These are phyloP conservation scores for Termitomyces sp. DNA, from an alignment of 768 basidiomycete species.

Conservation along the genomic window DNA sequence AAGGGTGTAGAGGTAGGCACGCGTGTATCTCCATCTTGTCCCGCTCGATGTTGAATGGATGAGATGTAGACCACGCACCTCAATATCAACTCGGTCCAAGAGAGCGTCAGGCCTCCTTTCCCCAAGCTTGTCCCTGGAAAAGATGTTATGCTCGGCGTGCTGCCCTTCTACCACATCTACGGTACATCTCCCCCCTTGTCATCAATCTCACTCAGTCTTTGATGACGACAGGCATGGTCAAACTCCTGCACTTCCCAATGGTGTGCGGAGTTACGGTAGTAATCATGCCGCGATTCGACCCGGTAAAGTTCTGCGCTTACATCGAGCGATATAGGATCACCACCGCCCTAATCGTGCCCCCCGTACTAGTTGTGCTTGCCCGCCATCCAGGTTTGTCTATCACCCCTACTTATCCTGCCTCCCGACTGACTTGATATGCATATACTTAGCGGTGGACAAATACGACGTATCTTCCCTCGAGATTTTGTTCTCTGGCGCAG, in stretches of 20 bases:
- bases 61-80: constrained; percentile 53
- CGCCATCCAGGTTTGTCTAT: constrained; percentile 58
- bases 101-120: constrained; percentile 45
- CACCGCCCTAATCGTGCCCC: constrained; percentile 64
- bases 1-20: constrained; percentile 56
- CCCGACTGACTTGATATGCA: not conserved
- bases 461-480: constrained; percentile 63
- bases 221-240: constrained; percentile 47
- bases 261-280: constrained; percentile 45
- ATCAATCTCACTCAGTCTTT: not conserved
- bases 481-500: constrained; percentile 69
- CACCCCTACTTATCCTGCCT: not conserved
- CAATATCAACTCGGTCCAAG: constrained; percentile 60
- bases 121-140: constrained; percentile 30
- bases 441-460: constrained; percentile 63
- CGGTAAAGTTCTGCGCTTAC: constrained; percentile 56
- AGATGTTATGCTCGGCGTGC: constrained; percentile 57
- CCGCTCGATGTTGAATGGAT: not conserved
- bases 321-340: constrained; percentile 67
- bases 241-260: constrained; percentile 60
- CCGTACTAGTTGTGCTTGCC: constrained; percentile 74
- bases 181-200: constrained; percentile 17
- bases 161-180: constrained; percentile 56
- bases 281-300: constrained; percentile 70
- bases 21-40: not conserved